Conservation (phyloP, 73 alveolate genomes). For the Paramecium tetraurelia region DNA sequence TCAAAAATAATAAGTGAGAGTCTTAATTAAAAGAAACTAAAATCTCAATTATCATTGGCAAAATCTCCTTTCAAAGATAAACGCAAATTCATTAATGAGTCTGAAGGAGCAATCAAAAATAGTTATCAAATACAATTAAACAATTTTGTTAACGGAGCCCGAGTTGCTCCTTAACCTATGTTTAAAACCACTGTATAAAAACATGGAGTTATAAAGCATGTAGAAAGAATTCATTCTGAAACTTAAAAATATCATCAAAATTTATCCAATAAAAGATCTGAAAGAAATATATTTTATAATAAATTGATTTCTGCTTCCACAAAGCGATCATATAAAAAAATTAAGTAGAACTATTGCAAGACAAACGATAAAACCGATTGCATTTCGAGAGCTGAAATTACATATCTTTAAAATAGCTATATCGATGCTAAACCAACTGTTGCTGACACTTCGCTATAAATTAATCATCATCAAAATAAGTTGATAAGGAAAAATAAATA, state of each 20-base stretch:
- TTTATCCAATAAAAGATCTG: background rate
- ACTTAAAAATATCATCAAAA: background rate
- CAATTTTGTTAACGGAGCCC: background rate
- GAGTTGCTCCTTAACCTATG: background rate
- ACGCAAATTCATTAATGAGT: background rate
- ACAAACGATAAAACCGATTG: background rate
- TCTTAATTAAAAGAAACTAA: background rate
- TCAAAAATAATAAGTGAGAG: background rate
- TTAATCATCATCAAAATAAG: background rate
- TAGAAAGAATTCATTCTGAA: background rate
- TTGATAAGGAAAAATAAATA: background rate
- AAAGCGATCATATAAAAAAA: background rate
- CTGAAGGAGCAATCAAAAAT: background rate
- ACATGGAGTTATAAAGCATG: background rate
- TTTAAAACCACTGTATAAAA: background rate
- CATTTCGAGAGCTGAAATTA: background rate
- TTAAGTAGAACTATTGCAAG: background rate
- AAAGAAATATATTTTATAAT: background rate
- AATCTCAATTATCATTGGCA: background rate
- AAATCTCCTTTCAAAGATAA: background rate
- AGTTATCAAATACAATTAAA: background rate
- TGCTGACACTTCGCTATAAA: background rate
- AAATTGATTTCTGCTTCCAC: background rate
- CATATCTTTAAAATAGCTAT: background rate
- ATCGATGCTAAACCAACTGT: background rate